Evolutionary conservation across 2,329 filamentous ascomycete species (phyloP).

Genomic region (Ceratocystis diversiconidia): DNA sequence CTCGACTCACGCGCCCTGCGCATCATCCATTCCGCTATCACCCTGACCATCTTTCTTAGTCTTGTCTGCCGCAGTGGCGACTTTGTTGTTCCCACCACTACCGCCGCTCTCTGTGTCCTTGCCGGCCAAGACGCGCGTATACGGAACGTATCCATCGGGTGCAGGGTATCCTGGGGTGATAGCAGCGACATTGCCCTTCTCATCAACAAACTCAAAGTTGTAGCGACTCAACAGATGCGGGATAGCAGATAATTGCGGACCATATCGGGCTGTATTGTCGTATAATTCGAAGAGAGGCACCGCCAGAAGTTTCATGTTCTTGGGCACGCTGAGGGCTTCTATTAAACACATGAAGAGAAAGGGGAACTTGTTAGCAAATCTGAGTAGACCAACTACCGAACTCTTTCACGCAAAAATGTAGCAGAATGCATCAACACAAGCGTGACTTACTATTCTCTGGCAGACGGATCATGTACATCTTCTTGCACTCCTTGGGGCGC

Average conservation of each 20-base stretch:
- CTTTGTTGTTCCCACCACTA: conserved; percentile 5
- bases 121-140: conserved; percentile 51
- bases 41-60: conserved; percentile 24
- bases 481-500: conserved; percentile 96
- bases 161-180: conserved; percentile 55
- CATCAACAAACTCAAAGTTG: conserved; percentile 95
- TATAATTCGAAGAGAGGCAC: conserved; percentile 96
- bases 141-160: conserved; percentile 45
- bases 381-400: background rate
- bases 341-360: conserved; percentile 13
- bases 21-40: conserved; percentile 28
- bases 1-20: background rate
- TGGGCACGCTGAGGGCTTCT: conserved; percentile 93
- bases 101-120: conserved; percentile 35
- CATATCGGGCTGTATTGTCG: conserved; percentile 90
- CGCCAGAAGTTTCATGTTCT: conserved; percentile 98
- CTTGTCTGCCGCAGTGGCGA: background rate
- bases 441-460: conserved; percentile 67
- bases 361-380: conserved; percentile 20
- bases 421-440: background rate
- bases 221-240: conserved; percentile 89
- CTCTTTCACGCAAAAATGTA: background rate
- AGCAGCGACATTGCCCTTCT: conserved; percentile 75
- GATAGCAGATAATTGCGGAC: conserved; percentile 89
- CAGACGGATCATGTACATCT: conserved; percentile 92